Base-by-base conservation (phyloP, 768 basidiomycete species). In the Crucibulum laeve region DNA sequence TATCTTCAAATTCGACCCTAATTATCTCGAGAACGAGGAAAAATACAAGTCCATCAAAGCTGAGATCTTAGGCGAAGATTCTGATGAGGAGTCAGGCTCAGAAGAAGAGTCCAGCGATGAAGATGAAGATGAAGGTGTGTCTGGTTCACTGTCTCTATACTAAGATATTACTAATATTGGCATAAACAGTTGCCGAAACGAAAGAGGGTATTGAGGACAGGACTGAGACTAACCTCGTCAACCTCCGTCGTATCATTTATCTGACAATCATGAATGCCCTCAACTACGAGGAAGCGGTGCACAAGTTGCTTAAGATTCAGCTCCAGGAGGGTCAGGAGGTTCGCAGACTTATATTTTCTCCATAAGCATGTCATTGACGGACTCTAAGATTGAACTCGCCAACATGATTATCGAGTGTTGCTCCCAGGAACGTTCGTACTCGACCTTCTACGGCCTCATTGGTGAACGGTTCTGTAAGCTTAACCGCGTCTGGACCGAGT, bases 321-420 rank as follows among this genome's bases (percentile, higher is more conserved):
- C 68, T 98, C 11, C 71, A 80, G 42, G 92, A 94, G 58, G 96
- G 95, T 1, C 82, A 96, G 63, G 96, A 99, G 83, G 94, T 95
- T 57, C 35, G 10, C 43, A 70, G 64, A 39, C 13, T 17, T 36
- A 5, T 14, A 11, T 43, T 46, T 6, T 33, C 5, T 1, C 14
- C 2, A 25, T 17, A 15, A n/a, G 4, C 32, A 23, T 10, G 19
- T 24, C 24, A 21, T 1, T 40, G 15, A 42, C 34, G 8, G 33
- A 4, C n/a, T n/a, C 25, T 2, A 56, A 96, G 91, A 87, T 91
- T 53, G 95, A 97, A 61, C 67, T 99, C 45, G 81, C 90, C 61
- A 97, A 98, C 74, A 99, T 99, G 96, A 80, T 99, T 49, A 89
- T 99, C 63, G 95, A 98, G 57, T 99, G 96, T 87, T 98, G 96